Evolutionary conservation across 305 asterid species (phyloP).

Genomic region (Plantago lanceolata): DNA sequence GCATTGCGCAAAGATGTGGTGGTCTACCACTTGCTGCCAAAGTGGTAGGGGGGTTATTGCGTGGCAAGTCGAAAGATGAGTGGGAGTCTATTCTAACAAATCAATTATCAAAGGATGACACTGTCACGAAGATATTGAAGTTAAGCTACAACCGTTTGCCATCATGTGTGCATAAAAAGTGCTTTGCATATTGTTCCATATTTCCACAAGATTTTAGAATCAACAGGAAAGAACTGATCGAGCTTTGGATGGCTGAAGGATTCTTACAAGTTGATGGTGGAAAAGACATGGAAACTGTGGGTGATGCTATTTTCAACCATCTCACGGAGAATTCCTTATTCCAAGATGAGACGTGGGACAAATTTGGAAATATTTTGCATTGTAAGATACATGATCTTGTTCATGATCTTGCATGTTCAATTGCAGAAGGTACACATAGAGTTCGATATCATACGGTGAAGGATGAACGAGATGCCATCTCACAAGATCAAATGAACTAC

Average conservation of each 20-base stretch:
- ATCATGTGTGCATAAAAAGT: slow-evolving; percentile 26
- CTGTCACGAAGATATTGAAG: slow-evolving; percentile 20
- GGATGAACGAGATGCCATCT: background rate
- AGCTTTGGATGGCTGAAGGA: slow-evolving; percentile 35
- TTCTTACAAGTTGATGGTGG: slow-evolving; percentile 10
- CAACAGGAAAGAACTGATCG: slow-evolving; percentile 16
- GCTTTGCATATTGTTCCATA: slow-evolving; percentile 39
- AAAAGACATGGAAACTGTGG: slow-evolving; percentile 19
- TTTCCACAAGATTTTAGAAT: slow-evolving; percentile 21
- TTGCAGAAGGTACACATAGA: background rate
- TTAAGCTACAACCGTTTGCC: slow-evolving; percentile 33
- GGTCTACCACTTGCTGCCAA: slow-evolving; percentile 31
- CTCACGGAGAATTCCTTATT: slow-evolving; percentile 25
- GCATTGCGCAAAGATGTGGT: slow-evolving; percentile 21
- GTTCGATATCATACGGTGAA: slow-evolving; percentile 7
- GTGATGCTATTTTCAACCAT: slow-evolving; percentile 18
- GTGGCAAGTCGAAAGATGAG: slow-evolving; percentile 1
- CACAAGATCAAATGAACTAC: background rate
- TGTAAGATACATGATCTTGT: slow-evolving; percentile 37
- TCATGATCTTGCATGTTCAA: background rate
- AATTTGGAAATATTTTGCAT: background rate
- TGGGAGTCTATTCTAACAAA: background rate
- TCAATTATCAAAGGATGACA: slow-evolving; percentile 8
- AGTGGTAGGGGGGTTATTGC: slow-evolving; percentile 13
- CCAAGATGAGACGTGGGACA: slow-evolving; percentile 18